These are phyloP conservation scores for Ogataea parapolymorpha DNA, from an alignment of 805 yeast genomes.

Conservation along the genomic window DNA sequence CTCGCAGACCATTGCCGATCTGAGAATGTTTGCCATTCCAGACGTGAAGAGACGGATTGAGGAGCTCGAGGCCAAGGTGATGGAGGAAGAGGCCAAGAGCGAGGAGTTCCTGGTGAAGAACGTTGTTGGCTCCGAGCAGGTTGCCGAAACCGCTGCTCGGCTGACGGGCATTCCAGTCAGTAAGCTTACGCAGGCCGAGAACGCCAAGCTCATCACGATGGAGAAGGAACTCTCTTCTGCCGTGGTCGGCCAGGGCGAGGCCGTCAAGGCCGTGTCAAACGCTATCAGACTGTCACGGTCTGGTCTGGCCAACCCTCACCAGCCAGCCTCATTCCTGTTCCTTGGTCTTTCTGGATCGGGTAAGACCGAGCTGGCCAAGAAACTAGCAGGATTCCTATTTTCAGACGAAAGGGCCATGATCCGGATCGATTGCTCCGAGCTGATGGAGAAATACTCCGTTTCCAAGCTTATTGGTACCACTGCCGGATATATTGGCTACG, in stretches of 20 bases:
- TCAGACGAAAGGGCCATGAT: slow-evolving; percentile 96
- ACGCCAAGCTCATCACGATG: slow-evolving; percentile 90
- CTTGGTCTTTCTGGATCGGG: slow-evolving; percentile 96
- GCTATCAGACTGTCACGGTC: slow-evolving; percentile 92
- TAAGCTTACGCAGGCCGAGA: slow-evolving; percentile 93
- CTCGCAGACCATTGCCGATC: slow-evolving; percentile 90
- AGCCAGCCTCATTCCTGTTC: slow-evolving; percentile 94
- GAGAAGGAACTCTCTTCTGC: slow-evolving; percentile 75
- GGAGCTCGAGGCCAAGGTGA: slow-evolving; percentile 70
- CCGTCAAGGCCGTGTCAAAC: slow-evolving; percentile 93
- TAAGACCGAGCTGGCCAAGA: slow-evolving; percentile 97
- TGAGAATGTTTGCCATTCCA: slow-evolving; percentile 96
- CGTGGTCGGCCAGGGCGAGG: slow-evolving; percentile 95
- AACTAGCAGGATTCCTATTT: slow-evolving; percentile 91
- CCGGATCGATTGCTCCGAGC: slow-evolving; percentile 95
- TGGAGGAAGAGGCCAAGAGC: slow-evolving; percentile 56
- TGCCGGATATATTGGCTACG: slow-evolving; percentile 95
- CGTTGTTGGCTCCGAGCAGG: slow-evolving; percentile 67
- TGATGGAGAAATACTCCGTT: slow-evolving; percentile 92
- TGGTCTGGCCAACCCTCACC: slow-evolving; percentile 93
- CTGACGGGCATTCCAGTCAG: slow-evolving; percentile 96
- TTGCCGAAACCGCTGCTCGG: slow-evolving; percentile 49
- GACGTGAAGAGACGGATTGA: slow-evolving; percentile 76
- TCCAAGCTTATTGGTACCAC: slow-evolving; percentile 96
- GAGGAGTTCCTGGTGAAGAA: slow-evolving; percentile 70